Base-by-base conservation (phyloP, 495 filamentous ascomycete species). In the Penicillium riverlandense region DNA sequence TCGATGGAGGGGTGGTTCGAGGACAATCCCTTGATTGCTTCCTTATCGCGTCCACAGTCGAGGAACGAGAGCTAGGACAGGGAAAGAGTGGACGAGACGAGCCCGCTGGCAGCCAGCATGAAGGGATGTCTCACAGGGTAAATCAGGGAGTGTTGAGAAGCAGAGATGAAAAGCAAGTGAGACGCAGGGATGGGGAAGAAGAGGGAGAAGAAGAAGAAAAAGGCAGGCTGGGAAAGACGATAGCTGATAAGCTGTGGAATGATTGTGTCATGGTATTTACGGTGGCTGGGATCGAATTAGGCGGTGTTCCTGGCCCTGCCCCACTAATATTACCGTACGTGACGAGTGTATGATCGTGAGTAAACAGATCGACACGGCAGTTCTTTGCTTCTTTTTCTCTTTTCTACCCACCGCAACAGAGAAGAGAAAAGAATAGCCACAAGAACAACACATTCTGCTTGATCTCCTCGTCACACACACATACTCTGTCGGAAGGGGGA, bases 271-370 rank as follows among this genome's bases (percentile, higher is more conserved):
- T 38, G 27, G 57, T 55, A 61, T 61, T 53, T 49, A 38, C 8
- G 57, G 57, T 54, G 57, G 54, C 54, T 58, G 57, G 57, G 57
- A 44, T 32, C 12, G 2, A 44, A 58, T 61, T 61, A 55, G 49
- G 13, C 35, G 13, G 1, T 28, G 22, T 55, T 55, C 57, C 57
- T 58, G 57, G 49, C 36, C 28, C 14, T 2, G 22, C 22, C 22
- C 22, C 22, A 22, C 22, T 4, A 22, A 22, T 16, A 22, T 22
- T 22, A 53, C 50, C 28, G 29, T 53, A 53, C 53, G 30, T 47
- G 40, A 56, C 53, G 22, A 22, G 6, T 22, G 22, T 6, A 6
- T 22, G 22, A 22, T 22, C 22, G 2, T 2, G 22, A 22, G 22
- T 22, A 22, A 22, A 22, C 22, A 22, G 22, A 22, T 22, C 22